phyloP scores from a whole-genome alignment of 2,329 filamentous ascomycete genomes.

The Rhinocladiella similis region DNA sequence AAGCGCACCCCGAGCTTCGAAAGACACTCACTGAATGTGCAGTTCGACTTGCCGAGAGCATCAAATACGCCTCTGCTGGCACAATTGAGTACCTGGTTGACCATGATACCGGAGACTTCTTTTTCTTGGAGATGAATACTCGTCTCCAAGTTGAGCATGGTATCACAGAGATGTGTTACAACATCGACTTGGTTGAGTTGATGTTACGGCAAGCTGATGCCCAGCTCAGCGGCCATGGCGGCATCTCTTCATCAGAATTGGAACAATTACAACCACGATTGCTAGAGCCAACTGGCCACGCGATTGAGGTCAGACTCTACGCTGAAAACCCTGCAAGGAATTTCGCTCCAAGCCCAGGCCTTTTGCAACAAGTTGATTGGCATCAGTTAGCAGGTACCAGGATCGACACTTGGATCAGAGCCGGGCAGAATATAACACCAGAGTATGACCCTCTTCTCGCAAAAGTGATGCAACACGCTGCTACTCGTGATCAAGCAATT shows the following conservation, averaged over 20 bases:
- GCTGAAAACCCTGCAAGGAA: constrained; percentile 59
- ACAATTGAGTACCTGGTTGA: constrained; percentile 91
- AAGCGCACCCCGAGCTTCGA: constrained; percentile 56
- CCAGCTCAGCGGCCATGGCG: constrained; percentile 45
- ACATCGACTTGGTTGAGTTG: constrained; percentile 54
- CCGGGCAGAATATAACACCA: constrained; percentile 56
- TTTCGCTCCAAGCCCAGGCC: constrained; percentile 60
- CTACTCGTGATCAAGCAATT: constrained; percentile 44
- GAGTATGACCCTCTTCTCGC: constrained; percentile 60
- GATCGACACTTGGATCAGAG: constrained; percentile 64
- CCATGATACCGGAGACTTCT: constrained; percentile 76
- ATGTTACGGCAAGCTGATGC: constrained; percentile 58
- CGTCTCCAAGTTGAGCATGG: constrained; percentile 56
- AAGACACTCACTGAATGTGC: constrained; percentile 66
- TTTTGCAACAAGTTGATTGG: constrained; percentile 59
- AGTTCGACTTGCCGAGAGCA: constrained; percentile 59
- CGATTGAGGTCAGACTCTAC: constrained; percentile 57
- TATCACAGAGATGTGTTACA: constrained; percentile 58
- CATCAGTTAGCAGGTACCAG: constrained; percentile 49
- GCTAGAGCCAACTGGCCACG: constrained; percentile 44
- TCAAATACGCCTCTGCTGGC: constrained; percentile 76
- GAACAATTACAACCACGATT: constrained; percentile 40
- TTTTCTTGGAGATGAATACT: constrained; percentile 61
- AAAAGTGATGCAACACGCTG: constrained; percentile 58
- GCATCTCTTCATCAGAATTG: constrained; percentile 43